Evolutionary conservation across 2,329 filamentous ascomycete genomes (phyloP), one percentile per base, ranked within the genome.

Genomic region (Monosporascus sp.): DNA sequence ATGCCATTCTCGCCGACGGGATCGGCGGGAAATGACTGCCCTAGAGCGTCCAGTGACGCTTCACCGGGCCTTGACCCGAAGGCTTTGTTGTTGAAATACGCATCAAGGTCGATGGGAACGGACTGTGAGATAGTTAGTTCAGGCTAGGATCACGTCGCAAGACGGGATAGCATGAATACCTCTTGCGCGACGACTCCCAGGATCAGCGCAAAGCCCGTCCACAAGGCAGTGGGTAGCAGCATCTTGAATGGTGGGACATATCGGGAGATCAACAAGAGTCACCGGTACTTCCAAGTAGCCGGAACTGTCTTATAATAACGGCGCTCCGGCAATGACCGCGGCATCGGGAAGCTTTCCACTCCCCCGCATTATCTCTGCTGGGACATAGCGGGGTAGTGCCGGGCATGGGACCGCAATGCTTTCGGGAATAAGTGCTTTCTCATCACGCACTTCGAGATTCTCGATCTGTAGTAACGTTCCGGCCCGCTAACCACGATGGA

Each of bases 51-150:
- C 53, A 78, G 76, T n/a, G 71, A 65, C 1, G 76, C 72, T 58
- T 78, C 74, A 2, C 74, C 74, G 0, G 76, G 71, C 14, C 66
- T 65, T 0, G 68, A 67, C 3, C 74, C 74, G 54, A 79, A 78
- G 1, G 66, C 76, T 52, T 75, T 76, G 60, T 78, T 78, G 64
- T 79, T 77, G 64, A 73, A 75, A 43, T 69, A 68, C 0, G 62
- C 19, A 0, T 64, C 60, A 22, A 78, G 59, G 14, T 70, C 62
- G 2, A 73, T 45, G 1, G 60, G 63, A 7, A 66, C 56, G 16
- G 68, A 70, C 62, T 66, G 53, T 40, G 17, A 38, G 20, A 37
- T 1, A 5, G 37, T 49, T 52, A 58, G 50, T 19, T 50, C 35
- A 52, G 16, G 20, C 22, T 19, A 43, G 6, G 19, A 20, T 19